Base-by-base conservation (phyloP, 1,284 basidiomycete species). In the Stygiomarasmius scandens region DNA sequence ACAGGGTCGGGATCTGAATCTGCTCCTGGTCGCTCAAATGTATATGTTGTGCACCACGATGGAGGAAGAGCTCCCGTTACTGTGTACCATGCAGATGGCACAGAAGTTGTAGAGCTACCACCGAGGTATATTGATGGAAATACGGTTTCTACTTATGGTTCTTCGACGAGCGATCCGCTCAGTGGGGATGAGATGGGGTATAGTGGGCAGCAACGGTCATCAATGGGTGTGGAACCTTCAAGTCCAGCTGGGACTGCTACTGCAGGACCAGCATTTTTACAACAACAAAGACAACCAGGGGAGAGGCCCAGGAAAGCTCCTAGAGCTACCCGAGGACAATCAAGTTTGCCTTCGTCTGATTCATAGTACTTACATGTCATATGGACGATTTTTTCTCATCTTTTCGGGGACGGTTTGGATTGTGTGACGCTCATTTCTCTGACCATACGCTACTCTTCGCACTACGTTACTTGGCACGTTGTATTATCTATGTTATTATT, bases 21-120 rank as follows among this genome's bases (percentile, higher is more conserved):
- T 25, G n/a, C 54, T 41, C 44, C 52, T 38, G 60, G 55, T 29
- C 66, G 64, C 49, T 69, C 67, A 55, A 77, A 82, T 38, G 77
- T 85, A 6, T 84, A 84, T 60, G 82, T 85, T 32, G 76, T 85
- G 34, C 84, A 85, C 61, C 83, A 85, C 62, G 83, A 85, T 61
- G 78, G 72, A 16, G 81, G 83, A 5, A 67, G 77, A 9, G 70
- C 83, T 19, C 84, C 84, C 2, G 81, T 86, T 34, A 83, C 82
- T 2, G 81, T 85, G 23, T 84, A 80, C 62, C 78, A 82, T 52
- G 72, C 77, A 52, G 76, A 79, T 49, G 83, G 82, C 16, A 77
- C 81, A 12, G 75, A 82, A 59, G 78, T 85, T 3, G 79, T 83
- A 14, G 84, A 86, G 69, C 71, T 85, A 9, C 84, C 83, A 6